Percentiles rank a stretch among this genome's conserved stretches.
Evolutionary conservation across 2,329 filamentous ascomycete genomes (phyloP).

Genomic region (Ascocoryne sarcoides): DNA sequence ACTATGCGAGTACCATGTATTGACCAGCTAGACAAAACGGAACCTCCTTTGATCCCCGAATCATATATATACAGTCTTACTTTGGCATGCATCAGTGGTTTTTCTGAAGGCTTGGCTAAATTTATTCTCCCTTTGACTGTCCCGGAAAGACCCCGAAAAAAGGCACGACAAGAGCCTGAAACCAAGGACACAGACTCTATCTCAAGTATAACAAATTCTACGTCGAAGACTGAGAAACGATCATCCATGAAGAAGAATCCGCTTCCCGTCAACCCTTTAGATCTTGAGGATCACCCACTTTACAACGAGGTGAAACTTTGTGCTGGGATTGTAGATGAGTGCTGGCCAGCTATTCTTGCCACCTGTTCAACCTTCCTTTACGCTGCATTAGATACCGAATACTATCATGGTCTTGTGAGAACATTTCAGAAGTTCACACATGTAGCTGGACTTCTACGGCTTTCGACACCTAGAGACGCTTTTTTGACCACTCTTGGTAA

Average conservation of each 20-base stretch:
- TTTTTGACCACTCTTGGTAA: conserved; percentile 92
- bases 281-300: conserved; percentile 63
- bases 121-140: conserved; percentile 89
- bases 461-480: conserved; percentile 82
- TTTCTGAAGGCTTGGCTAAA: conserved; percentile 88
- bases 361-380: conserved; percentile 94
- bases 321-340: conserved; percentile 76
- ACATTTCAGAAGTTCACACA: conserved; percentile 94
- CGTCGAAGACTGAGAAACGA: conserved; percentile 43
- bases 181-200: conserved; percentile 16
- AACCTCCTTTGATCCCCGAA: conserved; percentile 74
- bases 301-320: conserved; percentile 65
- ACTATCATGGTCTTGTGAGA: conserved; percentile 84
- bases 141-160: conserved; percentile 56
- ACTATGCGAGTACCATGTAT: conserved; percentile 78
- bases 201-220: conserved; percentile 13
- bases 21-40: conserved; percentile 87
- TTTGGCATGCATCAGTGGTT: conserved; percentile 76
- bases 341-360: conserved; percentile 91
- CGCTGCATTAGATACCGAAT: conserved; percentile 83
- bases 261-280: conserved; percentile 75
- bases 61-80: conserved; percentile 91
- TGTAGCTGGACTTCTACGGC: conserved; percentile 78
- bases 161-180: conserved; percentile 22
- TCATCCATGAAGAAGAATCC: conserved; percentile 66